These are phyloP conservation scores for Cladochytrium replicatum DNA, from an alignment of 192 early-diverging fungal species.

Conservation along the genomic window DNA sequence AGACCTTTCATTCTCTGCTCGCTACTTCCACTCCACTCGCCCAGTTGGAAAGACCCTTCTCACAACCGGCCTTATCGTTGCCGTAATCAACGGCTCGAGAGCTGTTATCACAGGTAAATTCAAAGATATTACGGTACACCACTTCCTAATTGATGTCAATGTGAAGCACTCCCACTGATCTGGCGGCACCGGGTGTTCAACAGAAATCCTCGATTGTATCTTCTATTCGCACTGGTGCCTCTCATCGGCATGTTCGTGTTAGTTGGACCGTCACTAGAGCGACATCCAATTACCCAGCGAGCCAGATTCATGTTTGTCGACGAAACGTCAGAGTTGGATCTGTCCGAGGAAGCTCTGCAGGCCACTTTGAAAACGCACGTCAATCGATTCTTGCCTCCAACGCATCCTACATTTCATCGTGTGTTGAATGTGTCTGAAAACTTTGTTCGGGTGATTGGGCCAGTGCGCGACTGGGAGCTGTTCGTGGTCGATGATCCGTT, in stretches of 20 bases:
- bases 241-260: slow-evolving; percentile 1
- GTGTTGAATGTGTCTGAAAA: slow-evolving; percentile 8
- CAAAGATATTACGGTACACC: neutral
- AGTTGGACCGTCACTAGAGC: slow-evolving; percentile 9
- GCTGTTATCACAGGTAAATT: neutral
- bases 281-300: slow-evolving; percentile 21
- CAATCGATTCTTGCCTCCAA: slow-evolving; percentile 5
- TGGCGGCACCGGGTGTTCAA: slow-evolving; percentile 11
- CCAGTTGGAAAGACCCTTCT: slow-evolving; percentile 1
- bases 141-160: neutral
- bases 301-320: slow-evolving; percentile 28
- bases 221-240: slow-evolving; percentile 12
- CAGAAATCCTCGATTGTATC: slow-evolving; percentile 13
- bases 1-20: neutral
- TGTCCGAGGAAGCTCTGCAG: slow-evolving; percentile 12
- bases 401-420: slow-evolving; percentile 4
- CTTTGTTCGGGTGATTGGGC: slow-evolving; percentile 13
- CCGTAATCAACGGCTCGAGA: slow-evolving; percentile 7
- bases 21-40: slow-evolving; percentile 3
- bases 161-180: slow-evolving; percentile 16
- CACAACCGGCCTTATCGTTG: slow-evolving; percentile 2
- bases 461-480: slow-evolving; percentile 27
- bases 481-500: slow-evolving; percentile 23
- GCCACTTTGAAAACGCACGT: slow-evolving; percentile 5
- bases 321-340: slow-evolving; percentile 16